Evolutionary conservation across 1,139 yeast species (phyloP).

Genomic region (Groenewaldozyma auringiensis): DNA sequence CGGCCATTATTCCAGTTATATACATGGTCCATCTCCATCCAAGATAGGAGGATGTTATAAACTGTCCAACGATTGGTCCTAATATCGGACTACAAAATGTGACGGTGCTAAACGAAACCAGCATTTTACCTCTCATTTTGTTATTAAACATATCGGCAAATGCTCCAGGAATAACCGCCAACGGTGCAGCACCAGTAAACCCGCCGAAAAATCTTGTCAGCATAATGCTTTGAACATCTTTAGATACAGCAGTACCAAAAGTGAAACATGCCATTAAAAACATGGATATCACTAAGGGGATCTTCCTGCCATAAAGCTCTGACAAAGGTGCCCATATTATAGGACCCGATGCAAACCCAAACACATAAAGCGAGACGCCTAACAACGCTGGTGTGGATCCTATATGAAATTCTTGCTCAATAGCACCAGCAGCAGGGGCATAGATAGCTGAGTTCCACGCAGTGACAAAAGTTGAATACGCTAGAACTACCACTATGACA

Average conservation of each 20-base stretch:
- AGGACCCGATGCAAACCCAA: slow-evolving; percentile 86
- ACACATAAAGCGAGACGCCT: slow-evolving; percentile 62
- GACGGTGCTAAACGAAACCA: slow-evolving; percentile 53
- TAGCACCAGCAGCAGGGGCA: slow-evolving; percentile 30
- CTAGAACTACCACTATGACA: slow-evolving; percentile 29
- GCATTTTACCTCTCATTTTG: slow-evolving; percentile 56
- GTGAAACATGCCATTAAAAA: slow-evolving; percentile 53
- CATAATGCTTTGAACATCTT: slow-evolving; percentile 63
- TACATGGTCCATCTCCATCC: slow-evolving; percentile 57
- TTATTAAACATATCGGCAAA: slow-evolving; percentile 67
- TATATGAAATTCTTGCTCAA: slow-evolving; percentile 27
- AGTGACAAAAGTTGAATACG: slow-evolving; percentile 32
- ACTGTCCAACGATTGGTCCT: slow-evolving; percentile 46
- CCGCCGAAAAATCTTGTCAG: slow-evolving; percentile 72
- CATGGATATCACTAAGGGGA: slow-evolving; percentile 47
- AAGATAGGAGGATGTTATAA: slow-evolving; percentile 30
- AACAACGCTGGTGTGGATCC: slow-evolving; percentile 33
- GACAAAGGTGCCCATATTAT: slow-evolving; percentile 74
- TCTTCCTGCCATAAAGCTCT: slow-evolving; percentile 63
- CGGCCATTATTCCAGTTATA: slow-evolving; percentile 44
- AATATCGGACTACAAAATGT: slow-evolving; percentile 68
- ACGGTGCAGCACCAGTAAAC: slow-evolving; percentile 69
- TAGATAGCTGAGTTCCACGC: slow-evolving; percentile 41
- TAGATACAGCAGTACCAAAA: slow-evolving; percentile 65
- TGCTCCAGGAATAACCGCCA: slow-evolving; percentile 74